phyloP scores from a whole-genome alignment of 1,284 basidiomycete genomes.

The Microstroma glucosiphilum region DNA sequence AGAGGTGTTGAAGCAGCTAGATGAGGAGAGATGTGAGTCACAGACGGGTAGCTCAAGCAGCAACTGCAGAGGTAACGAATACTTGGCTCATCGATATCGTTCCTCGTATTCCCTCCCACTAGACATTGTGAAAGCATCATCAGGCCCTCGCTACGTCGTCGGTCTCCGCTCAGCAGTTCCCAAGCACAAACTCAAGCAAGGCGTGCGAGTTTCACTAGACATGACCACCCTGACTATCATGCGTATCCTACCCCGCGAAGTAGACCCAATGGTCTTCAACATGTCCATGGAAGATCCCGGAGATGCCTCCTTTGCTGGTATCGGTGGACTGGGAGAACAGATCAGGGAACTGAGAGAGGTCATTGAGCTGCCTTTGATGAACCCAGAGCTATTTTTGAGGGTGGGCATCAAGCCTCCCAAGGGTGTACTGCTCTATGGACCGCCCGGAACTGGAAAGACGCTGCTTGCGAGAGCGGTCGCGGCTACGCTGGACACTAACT shows the following conservation, averaged over 20 bases:
- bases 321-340: constrained; percentile 92
- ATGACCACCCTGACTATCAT: constrained; percentile 99
- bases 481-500: constrained; percentile 90
- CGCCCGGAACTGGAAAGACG: constrained; percentile 92
- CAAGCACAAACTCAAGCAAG: constrained; percentile 84
- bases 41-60: neutral
- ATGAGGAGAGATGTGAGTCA: constrained; percentile 86
- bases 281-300: constrained; percentile 98
- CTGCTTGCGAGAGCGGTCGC: constrained; percentile 91
- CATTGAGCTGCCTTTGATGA: constrained; percentile 90
- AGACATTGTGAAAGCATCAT: constrained; percentile 99
- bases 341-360: constrained; percentile 94
- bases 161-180: constrained; percentile 89
- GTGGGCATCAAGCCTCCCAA: constrained; percentile 96
- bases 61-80: neutral
- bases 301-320: constrained; percentile 89
- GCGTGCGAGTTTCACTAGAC: constrained; percentile 92
- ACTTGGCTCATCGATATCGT: neutral
- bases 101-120: constrained; percentile 3
- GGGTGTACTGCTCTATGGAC: constrained; percentile 85
- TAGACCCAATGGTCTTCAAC: constrained; percentile 97
- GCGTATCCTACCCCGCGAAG: constrained; percentile 87
- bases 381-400: constrained; percentile 87
- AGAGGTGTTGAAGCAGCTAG: constrained; percentile 96
- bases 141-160: constrained; percentile 97